Conservation (phyloP, 805 yeast genomes). For the Nakazawaea ambrosiae region DNA sequence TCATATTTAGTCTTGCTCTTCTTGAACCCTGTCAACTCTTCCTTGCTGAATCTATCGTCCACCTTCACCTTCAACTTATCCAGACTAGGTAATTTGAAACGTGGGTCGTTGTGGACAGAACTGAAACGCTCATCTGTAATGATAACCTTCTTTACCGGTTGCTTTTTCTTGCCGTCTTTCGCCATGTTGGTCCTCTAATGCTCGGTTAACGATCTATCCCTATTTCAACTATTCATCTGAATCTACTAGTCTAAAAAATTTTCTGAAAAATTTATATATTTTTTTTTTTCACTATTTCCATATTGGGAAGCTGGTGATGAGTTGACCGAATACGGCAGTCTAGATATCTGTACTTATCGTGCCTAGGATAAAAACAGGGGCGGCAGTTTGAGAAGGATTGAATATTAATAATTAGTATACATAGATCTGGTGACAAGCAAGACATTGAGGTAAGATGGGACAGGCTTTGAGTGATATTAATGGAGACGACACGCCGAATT, state of each 20-base stretch:
- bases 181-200: conserved; percentile 12
- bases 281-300: neutral
- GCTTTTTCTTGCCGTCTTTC: conserved; percentile 6
- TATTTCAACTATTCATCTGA: neutral
- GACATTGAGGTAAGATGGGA: no score
- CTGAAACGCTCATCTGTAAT: conserved; percentile 72
- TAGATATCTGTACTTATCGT: no score
- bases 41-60: conserved; percentile 76
- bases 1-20: conserved; percentile 68
- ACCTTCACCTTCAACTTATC: conserved; percentile 68
- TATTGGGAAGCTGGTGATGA: neutral
- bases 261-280: conserved; percentile 15
- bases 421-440: no score
- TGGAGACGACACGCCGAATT: neutral
- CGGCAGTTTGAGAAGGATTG: no score
- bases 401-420: no score
- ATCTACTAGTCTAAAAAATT: conserved; percentile 10
- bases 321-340: no score
- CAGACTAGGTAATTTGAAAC: conserved; percentile 70
- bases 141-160: conserved; percentile 21
- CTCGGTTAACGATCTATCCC: neutral
- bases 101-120: conserved; percentile 77
- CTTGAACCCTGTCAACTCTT: conserved; percentile 49
- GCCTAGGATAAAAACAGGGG: no score
- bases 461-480: conserved; percentile 4